phyloP scores from a whole-genome alignment of 2,329 filamentous ascomycete genomes.

The Curvularia hawaiiensis region DNA sequence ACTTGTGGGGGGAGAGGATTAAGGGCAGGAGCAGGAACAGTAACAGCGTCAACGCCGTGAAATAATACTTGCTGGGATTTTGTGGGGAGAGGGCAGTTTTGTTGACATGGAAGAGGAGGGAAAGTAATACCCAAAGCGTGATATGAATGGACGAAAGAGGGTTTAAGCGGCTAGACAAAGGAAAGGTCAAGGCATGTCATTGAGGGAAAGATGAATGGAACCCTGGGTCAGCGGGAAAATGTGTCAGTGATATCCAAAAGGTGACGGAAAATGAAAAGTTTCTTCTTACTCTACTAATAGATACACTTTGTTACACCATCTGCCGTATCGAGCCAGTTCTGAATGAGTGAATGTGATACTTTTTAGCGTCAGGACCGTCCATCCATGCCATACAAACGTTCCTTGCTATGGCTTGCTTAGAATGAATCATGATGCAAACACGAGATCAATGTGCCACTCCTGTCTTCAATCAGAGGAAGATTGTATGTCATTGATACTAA shows the following conservation, averaged over 20 bases:
- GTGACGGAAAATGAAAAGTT: neutral
- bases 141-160: neutral
- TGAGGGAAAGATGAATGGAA: neutral
- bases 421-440: neutral
- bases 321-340: neutral
- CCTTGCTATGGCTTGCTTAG: neutral
- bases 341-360: neutral
- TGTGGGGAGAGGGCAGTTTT: too few species aligned
- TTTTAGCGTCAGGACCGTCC: neutral
- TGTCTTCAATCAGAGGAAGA: neutral
- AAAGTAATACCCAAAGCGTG: neutral
- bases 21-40: neutral
- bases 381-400: too few species aligned
- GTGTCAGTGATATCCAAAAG: neutral
- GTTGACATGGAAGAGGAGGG: neutral
- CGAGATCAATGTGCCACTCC: neutral
- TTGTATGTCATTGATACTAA: neutral
- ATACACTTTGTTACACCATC: neutral
- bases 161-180: neutral
- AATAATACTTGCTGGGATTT: neutral
- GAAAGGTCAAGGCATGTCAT: neutral
- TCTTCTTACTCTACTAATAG: neutral
- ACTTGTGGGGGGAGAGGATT: constrained; percentile 34
- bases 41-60: neutral
- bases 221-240: neutral